These are phyloP conservation scores for Babesia ovata DNA, from an alignment of 169 alveolate species.

Conservation along the genomic window DNA sequence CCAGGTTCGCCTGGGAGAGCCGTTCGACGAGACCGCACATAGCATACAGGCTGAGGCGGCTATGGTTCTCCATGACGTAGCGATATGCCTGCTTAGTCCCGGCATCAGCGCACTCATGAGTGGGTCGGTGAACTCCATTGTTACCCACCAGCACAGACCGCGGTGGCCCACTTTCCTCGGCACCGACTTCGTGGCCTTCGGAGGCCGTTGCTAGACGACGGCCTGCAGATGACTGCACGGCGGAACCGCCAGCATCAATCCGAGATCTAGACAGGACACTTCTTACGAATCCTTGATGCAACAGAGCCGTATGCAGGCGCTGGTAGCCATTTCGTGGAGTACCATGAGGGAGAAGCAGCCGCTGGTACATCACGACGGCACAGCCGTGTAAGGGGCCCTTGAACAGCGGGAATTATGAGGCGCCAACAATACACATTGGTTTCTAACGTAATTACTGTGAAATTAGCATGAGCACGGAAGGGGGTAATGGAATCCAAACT, in stretches of 20 bases:
- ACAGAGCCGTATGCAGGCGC: neutral
- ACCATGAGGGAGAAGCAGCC: too few species aligned
- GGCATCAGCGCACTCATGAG: conserved; percentile 15
- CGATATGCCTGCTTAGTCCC: conserved; percentile 30
- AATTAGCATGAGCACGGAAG: too few species aligned
- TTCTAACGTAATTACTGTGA: too few species aligned
- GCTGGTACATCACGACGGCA: too few species aligned
- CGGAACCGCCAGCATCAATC: neutral
- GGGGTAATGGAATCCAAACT: too few species aligned
- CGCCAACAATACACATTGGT: too few species aligned
- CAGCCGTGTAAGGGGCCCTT: too few species aligned
- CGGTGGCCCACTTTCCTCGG: neutral
- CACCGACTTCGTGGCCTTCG: neutral
- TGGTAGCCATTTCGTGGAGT: neutral
- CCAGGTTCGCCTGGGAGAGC: conserved; percentile 33
- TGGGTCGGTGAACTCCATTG: neutral
- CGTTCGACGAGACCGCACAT: conserved; percentile 29
- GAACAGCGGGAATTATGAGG: too few species aligned
- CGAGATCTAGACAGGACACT: neutral
- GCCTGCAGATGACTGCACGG: neutral
- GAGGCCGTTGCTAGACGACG: neutral
- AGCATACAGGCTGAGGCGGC: conserved; percentile 16
- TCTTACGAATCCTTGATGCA: neutral
- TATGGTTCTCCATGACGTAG: conserved; percentile 44
- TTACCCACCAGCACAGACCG: neutral